Evolutionary conservation across 1,139 yeast species (phyloP).

Genomic region (Meyerozyma guilliermondii): DNA sequence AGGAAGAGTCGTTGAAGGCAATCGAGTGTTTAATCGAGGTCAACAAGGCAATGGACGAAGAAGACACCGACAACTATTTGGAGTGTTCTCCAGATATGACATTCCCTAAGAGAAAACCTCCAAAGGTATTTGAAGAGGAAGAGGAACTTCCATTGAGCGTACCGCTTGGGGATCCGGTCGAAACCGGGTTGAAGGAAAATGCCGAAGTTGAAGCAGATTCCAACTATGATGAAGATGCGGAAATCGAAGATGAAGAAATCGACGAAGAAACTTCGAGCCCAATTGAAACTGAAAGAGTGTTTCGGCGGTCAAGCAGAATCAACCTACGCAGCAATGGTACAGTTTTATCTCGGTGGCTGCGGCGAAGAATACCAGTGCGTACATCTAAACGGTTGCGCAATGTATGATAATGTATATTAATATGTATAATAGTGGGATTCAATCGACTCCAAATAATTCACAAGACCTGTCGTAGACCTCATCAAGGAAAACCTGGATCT

Average conservation of each 20-base stretch:
- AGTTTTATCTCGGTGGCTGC: slow-evolving; percentile 1
- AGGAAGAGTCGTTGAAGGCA: slow-evolving; percentile 45
- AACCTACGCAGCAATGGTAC: not conserved
- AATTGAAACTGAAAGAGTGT: slow-evolving; percentile 1
- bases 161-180: not conserved
- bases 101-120: slow-evolving; percentile 10
- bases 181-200: slow-evolving; percentile 1
- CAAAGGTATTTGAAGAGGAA: slow-evolving; percentile 9
- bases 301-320: not conserved
- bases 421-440: slow-evolving; percentile 3
- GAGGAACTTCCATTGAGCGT: not conserved
- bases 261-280: slow-evolving; percentile 9
- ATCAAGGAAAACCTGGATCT: slow-evolving; percentile 52
- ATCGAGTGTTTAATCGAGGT: slow-evolving; percentile 31
- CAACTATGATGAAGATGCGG: slow-evolving; percentile 11
- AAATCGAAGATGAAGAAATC: slow-evolving; percentile 14
- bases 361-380: not conserved
- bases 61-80: slow-evolving; percentile 17
- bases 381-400: not conserved
- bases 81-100: slow-evolving; percentile 29
- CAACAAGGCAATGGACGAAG: slow-evolving; percentile 10
- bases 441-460: slow-evolving; percentile 42
- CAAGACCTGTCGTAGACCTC: slow-evolving; percentile 62
- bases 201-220: slow-evolving; percentile 4
- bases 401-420: slow-evolving; percentile 8